Evolutionary conservation across 1,284 basidiomycete genomes (phyloP), one percentile per base, ranked within the genome.

Genomic region (Grifola frondosa): DNA sequence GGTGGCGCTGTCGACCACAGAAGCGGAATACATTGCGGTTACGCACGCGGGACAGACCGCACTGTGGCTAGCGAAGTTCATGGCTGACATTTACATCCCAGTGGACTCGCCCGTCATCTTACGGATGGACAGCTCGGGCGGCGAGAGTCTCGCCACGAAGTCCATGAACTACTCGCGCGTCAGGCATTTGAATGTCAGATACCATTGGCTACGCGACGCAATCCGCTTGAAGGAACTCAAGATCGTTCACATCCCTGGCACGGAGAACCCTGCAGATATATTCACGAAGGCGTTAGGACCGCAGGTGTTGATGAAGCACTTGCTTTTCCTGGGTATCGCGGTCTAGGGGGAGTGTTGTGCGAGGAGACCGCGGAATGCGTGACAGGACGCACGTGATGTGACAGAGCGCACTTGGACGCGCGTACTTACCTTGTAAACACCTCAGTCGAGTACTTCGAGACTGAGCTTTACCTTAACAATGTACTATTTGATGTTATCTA

Each of bases 1-100:
- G 6, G 21, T 49, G 4, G 49, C 47, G 6, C 42, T 50, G 6
- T 56, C 47, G 4, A 40, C 40, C 6, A 52, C 29, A 16, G 45
- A 54, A 24, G 63, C 75, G 1, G 70, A 76, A 47, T 74, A 70
- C 44, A 60, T 73, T 16, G 60, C 61, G 6, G 46, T 61, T 6
- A 37, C 47, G 5, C 44, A 64, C 34, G 58, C 64, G 2, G 34
- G 54, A 16, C 47, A 54, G 22, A 58, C 66, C 23, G 52, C 53
- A 5, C 33, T 65, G 5, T 67, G 63, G 63, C 46, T 67, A 1
- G 38, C 52, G 2, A n/a, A 40, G 7, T 40, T 65, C 11, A 41
- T 62, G 13, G 23, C 42, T 4, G 56, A 65, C 22, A 46, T 64
- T 16, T 41, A 43, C 10, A 19, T 48, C 32, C 10, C 22, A 8